Evolutionary conservation across 495 filamentous ascomycete species (phyloP), one percentile per base, ranked within the genome.

Genomic region (Daldinia bambusicola): DNA sequence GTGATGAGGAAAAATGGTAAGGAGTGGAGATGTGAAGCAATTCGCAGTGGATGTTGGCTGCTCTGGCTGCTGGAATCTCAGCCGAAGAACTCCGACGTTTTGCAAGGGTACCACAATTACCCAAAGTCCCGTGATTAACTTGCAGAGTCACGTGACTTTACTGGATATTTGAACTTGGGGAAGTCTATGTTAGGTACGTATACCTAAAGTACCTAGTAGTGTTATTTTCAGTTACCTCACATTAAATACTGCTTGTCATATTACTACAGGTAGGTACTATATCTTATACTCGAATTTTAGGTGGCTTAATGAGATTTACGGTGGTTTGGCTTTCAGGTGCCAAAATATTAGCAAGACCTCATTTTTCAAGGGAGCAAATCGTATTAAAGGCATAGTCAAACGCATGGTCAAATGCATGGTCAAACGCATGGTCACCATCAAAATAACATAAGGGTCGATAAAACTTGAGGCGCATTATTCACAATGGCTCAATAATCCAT

Each of bases 11-110:
- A 58, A 61, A 61, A 75, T 79, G 69, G 73, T 78, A 67, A 67
- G 77, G 78, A 79, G 78, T 78, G 84, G 84, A 83, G 80, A 81
- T 79, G 31, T 73, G 70, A 75, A 74, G 72, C 72, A 75, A 74
- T 76, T 75, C 72, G 56, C 67, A 67, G 67, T 65, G 67, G 58
- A 57, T 63, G 78, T 79, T 78, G 76, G 76, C 69, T 75, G 36
- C 40, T 45, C 26, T 26, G 26, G 26, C 26, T 26, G 26, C 26
- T 26, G 26, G 20, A 79, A 75, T 76, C 66, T 65, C 40, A 40
- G 34, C 53, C 32, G 32, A 56, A 56, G 32, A 56, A 69, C 61
- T 71, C 67, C 71, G 71, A 63, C 64, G 57, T 62, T 67, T 75
- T 60, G 37, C 63, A 53, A 67, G 20, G 22, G 61, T 32, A 53